Percentiles rank a stretch among this genome's conserved stretches.
Conservation (phyloP, 2,329 filamentous ascomycete genomes). For the Apiospora hydei region DNA sequence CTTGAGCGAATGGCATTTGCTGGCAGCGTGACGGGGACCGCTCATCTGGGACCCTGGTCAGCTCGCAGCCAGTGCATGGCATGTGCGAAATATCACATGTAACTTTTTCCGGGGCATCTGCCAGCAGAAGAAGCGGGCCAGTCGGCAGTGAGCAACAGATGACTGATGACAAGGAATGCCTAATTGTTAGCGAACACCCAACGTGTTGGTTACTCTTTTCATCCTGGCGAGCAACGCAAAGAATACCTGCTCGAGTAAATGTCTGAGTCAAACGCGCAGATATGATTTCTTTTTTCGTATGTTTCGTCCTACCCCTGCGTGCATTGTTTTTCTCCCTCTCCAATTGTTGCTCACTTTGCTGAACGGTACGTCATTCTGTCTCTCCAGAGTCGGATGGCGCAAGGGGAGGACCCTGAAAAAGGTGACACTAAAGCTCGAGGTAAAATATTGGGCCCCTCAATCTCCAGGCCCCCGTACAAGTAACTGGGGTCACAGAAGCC, state of each 20-base stretch:
- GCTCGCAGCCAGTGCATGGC: not conserved
- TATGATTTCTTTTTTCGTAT: not conserved
- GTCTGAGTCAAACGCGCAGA: not conserved
- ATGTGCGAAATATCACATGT: slow-evolving; percentile 19
- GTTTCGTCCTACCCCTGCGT: not conserved
- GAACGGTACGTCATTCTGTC: slow-evolving; percentile 2
- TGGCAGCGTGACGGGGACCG: slow-evolving; percentile 4
- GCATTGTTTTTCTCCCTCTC: not conserved
- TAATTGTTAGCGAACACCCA: not conserved
- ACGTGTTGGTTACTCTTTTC: not conserved
- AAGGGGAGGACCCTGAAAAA: slow-evolving; percentile 20
- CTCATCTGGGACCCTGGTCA: slow-evolving; percentile 1
- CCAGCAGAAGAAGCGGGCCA: slow-evolving; percentile 3
- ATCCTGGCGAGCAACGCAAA: not conserved
- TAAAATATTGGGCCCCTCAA: slow-evolving; percentile 11
- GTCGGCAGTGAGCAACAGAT: not conserved
- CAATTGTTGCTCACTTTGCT: not conserved
- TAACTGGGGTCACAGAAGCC: slow-evolving; percentile 9
- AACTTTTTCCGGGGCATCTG: not conserved
- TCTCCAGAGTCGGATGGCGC: not conserved
- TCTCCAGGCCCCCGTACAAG: not conserved
- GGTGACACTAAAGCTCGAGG: not conserved
- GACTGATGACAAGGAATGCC: not conserved
- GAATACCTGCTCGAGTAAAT: not conserved
- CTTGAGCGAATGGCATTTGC: not conserved